Evolutionary conservation across 2,329 filamentous ascomycete species (phyloP).

Genomic region (Fusarium kyushuense): DNA sequence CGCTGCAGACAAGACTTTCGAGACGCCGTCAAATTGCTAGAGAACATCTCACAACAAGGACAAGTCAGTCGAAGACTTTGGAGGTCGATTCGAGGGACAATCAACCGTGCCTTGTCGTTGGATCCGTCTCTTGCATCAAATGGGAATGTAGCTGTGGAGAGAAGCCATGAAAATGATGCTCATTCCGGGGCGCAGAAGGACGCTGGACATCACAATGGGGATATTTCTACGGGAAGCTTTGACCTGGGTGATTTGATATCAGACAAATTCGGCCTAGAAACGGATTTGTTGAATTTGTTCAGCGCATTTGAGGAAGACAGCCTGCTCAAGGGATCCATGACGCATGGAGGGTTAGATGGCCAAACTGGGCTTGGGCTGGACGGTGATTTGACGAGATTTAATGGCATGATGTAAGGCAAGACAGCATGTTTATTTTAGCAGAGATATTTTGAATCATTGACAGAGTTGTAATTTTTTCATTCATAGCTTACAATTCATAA

Average conservation of each 20-base stretch:
- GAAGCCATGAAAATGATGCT: background rate
- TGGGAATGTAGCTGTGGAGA: accelerated
- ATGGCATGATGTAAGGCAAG: background rate
- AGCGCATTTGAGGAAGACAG: constrained; percentile 14
- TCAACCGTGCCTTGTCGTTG: constrained; percentile 6
- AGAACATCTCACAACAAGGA: constrained; percentile 6
- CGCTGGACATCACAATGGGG: background rate
- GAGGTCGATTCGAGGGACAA: constrained; percentile 11
- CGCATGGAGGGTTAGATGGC: background rate
- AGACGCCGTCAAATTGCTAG: constrained; percentile 2
- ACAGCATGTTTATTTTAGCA: background rate
- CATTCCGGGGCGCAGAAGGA: background rate
- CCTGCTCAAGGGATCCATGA: background rate
- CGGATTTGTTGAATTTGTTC: constrained; percentile 15
- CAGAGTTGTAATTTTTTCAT: background rate
- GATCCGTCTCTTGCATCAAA: background rate
- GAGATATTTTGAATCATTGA: background rate
- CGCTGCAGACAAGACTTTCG: constrained; percentile 8
- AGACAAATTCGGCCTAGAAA: constrained; percentile 12
- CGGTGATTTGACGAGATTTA: background rate
- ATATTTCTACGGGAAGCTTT: background rate
- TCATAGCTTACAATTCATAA: background rate
- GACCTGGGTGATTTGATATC: background rate
- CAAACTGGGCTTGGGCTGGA: background rate
- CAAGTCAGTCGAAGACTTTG: constrained; percentile 5